These are phyloP conservation scores for Trichoderma asperellum DNA, from an alignment of 2,329 filamentous ascomycete genomes.

Conservation along the genomic window DNA sequence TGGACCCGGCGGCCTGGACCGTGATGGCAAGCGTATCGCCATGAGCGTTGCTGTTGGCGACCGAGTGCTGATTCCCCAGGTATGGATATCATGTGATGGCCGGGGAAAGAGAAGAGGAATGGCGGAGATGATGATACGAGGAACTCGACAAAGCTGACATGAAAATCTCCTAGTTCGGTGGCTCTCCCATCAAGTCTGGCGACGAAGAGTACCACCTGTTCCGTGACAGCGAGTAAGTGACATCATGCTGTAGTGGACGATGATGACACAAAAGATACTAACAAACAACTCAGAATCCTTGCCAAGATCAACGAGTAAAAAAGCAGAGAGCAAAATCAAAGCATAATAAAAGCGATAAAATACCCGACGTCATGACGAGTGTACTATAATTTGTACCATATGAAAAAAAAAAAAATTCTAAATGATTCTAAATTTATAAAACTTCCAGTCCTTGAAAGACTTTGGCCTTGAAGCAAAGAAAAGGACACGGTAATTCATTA, in stretches of 20 bases:
- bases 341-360: conserved; percentile 21
- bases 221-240: conserved; percentile 93
- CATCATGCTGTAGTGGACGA: background rate
- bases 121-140: background rate
- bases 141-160: background rate
- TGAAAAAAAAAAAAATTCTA: conserved; percentile 16
- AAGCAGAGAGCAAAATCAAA: background rate
- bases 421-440: background rate
- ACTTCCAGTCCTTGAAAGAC: background rate
- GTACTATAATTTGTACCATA: conserved; percentile 46
- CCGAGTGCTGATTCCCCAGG: conserved; percentile 93
- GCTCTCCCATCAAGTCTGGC: conserved; percentile 93
- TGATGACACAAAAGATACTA: too few relatives aligned
- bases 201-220: conserved; percentile 96
- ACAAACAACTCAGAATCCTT: conserved; percentile 68
- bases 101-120: background rate
- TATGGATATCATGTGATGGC: conserved; percentile 45
- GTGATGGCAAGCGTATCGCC: conserved; percentile 83
- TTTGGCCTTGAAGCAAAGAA: background rate
- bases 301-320: conserved; percentile 96
- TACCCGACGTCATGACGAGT: conserved; percentile 32
- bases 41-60: conserved; percentile 85
- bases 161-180: conserved; percentile 70
- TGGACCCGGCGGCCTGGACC: conserved; percentile 84
- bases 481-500: background rate